Evolutionary conservation across 179 eudicot species (phyloP), one percentile per base, ranked within the genome.

Genomic region (Camellia oleifera): DNA sequence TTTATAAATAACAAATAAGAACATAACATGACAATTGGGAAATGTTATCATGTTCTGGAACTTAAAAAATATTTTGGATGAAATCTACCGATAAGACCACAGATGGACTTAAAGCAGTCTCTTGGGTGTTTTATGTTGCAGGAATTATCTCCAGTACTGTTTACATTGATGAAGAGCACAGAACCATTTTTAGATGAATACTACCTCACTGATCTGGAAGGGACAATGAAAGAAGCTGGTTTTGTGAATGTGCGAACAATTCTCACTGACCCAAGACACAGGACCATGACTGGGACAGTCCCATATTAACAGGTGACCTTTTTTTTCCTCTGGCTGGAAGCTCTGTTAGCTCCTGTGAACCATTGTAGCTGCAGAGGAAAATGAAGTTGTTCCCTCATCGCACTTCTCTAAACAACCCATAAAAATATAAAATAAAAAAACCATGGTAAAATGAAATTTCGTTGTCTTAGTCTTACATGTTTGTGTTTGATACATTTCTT

Each of bases 101-200:
- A 12, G 14, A 32, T 11, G n/a, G 71, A 40, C 78, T 23, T 45
- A 15, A 7, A 62, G 45, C 12, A 69, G 15, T 8, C 54, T 77
- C 10, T 72, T 15, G 14, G 18, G 64, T 44, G 66, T 52, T 61
- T 50, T 42, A 23, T 69, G 54, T 44, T 86, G 50, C 88, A 93
- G 98, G 95, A 95, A 76, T 83, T 95, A 18, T 88, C 98, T 69
- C 98, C 98, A 0, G 98, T 95, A 50, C 86, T 95, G 44, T 95
- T 95, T 79, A 95, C 98, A 23, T 82, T 95, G 79, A 93, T 95
- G 98, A 95, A 95, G 94, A 95, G 98, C 90, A 95, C 98, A 0
- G 98, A 95, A 84, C 98, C 98, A 53, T 95, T 91, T 84, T 87
- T 95, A 66, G 98, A 95, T 60, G 98, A 95, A 84, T 95, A 95